Percentiles rank a stretch among this genome's conserved stretches.
These are phyloP conservation scores for Amanita molliuscula DNA, from an alignment of 768 basidiomycete genomes.

Conservation along the genomic window DNA sequence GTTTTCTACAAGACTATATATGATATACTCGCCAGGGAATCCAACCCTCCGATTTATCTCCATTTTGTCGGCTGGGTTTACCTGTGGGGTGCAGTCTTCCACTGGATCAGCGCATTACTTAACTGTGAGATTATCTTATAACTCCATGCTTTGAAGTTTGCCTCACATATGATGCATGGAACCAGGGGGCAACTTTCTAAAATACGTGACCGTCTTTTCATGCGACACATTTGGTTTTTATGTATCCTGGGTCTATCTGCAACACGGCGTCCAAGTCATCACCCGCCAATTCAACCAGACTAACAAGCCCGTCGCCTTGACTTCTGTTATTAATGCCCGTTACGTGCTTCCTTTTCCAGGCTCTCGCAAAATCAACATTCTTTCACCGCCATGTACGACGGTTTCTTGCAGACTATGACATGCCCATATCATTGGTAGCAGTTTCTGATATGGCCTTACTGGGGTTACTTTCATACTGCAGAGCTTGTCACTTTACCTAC, in stretches of 20 bases:
- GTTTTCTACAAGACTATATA: constrained; percentile 89
- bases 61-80: constrained; percentile 92
- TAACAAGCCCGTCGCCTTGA: constrained; percentile 39
- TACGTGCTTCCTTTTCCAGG: constrained; percentile 63
- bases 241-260: constrained; percentile 82
- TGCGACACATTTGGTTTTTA: constrained; percentile 93
- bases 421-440: constrained; percentile 79
- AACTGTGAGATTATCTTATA: constrained; percentile 43
- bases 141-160: background rate
- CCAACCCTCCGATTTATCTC: constrained; percentile 63
- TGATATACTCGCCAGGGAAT: constrained; percentile 50
- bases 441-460: constrained; percentile 76
- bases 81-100: constrained; percentile 78
- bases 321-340: constrained; percentile 65
- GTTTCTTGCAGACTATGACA: constrained; percentile 81
- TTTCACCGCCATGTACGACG: constrained; percentile 68
- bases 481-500: constrained; percentile 61
- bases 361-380: constrained; percentile 48
- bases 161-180: background rate
- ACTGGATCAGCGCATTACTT: constrained; percentile 71
- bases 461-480: constrained; percentile 63
- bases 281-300: constrained; percentile 53
- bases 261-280: constrained; percentile 82
- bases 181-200: constrained; percentile 72
- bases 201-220: constrained; percentile 82